These are phyloP conservation scores for Chionographis japonica DNA, from an alignment of 106 monocot species.

Conservation along the genomic window DNA sequence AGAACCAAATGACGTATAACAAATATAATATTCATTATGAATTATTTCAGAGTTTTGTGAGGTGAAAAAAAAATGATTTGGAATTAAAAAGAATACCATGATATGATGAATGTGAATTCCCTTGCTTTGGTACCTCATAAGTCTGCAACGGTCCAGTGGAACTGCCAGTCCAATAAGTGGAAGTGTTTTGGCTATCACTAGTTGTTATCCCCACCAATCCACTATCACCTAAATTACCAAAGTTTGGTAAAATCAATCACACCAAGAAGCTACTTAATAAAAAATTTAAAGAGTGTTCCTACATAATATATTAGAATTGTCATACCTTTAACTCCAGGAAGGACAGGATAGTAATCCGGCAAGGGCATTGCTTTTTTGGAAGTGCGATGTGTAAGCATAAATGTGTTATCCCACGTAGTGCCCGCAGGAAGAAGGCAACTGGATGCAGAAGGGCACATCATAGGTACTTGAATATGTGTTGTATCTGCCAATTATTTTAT, in stretches of 20 bases:
- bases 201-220: constrained; percentile 11
- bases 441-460: constrained; percentile 16
- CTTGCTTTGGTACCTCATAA: constrained; percentile 17
- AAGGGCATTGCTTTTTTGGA: constrained; percentile 18
- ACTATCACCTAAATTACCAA: constrained; percentile 16
- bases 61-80: not conserved
- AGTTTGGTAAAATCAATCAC: not conserved
- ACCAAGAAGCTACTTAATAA: not conserved
- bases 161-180: constrained; percentile 23
- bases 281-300: not conserved
- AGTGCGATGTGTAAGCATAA: constrained; percentile 17
- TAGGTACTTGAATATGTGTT: constrained; percentile 23
- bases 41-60: too few species aligned
- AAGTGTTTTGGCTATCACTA: constrained; percentile 18
- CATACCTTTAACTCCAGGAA: constrained; percentile 20
- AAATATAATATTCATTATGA: too few species aligned
- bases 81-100: constrained; percentile 21
- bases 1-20: too few species aligned
- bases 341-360: constrained; percentile 4
- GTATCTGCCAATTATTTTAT: constrained; percentile 9
- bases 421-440: constrained; percentile 10
- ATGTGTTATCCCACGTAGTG: constrained; percentile 15
- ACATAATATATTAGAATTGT: not conserved
- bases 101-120: constrained; percentile 11
- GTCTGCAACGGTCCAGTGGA: constrained; percentile 13